Conservation (phyloP, 2,329 filamentous ascomycete species). For the Lachnellula arida region DNA sequence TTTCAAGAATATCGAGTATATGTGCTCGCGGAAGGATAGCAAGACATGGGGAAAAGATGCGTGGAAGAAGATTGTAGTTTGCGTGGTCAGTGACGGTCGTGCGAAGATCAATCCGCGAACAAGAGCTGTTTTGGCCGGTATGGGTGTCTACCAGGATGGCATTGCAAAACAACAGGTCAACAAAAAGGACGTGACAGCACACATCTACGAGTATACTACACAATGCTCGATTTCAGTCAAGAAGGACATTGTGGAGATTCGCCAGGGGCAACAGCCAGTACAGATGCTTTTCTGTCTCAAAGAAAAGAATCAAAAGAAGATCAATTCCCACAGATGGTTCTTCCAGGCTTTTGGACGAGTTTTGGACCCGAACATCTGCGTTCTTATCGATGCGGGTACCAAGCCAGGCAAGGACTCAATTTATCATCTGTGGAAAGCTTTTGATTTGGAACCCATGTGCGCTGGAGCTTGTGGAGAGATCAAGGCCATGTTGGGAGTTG, state of each 20-base stretch:
- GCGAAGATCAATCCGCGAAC: constrained; percentile 94
- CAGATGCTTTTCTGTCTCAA: constrained; percentile 98
- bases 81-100: constrained; percentile 93
- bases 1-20: constrained; percentile 98
- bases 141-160: constrained; percentile 97
- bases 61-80: constrained; percentile 99
- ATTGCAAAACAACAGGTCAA: constrained; percentile 99
- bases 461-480: constrained; percentile 97
- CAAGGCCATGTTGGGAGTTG: constrained; percentile 88
- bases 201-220: constrained; percentile 94
- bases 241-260: constrained; percentile 79
- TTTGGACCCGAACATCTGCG: constrained; percentile 92
- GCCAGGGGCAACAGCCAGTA: constrained; percentile 82
- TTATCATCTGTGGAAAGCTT: constrained; percentile 98
- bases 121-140: constrained; percentile 79
- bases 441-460: constrained; percentile 96
- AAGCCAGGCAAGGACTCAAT: constrained; percentile 91
- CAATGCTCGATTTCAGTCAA: constrained; percentile 86
- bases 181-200: constrained; percentile 89
- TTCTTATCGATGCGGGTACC: constrained; percentile 92
- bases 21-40: constrained; percentile 88
- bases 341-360: constrained; percentile 95
- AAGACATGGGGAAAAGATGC: constrained; percentile 98
- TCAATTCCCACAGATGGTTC: constrained; percentile 99
- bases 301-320: constrained; percentile 99